These are phyloP conservation scores for Metschnikowia amazonensis DNA, from an alignment of 805 yeast species.

Conservation along the genomic window DNA sequence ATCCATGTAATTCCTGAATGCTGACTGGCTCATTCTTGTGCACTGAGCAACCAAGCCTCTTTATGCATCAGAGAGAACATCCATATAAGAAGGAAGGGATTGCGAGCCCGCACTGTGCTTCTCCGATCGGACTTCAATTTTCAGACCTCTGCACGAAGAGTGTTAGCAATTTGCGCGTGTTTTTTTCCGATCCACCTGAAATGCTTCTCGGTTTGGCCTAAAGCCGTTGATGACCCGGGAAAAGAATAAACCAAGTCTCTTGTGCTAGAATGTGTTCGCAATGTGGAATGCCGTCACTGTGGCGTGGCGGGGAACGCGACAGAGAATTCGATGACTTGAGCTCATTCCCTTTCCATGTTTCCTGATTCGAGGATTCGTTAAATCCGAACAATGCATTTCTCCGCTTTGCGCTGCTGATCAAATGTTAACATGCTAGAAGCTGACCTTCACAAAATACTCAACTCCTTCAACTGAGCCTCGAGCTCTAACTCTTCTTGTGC, in stretches of 20 bases:
- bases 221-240: not conserved
- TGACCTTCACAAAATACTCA: slow-evolving; percentile 4
- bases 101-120: not conserved
- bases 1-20: not conserved
- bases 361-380: not conserved
- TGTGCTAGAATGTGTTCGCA: not conserved
- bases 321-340: not conserved
- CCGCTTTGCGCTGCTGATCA: not conserved
- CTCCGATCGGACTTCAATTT: not conserved
- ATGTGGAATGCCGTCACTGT: not conserved
- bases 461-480: slow-evolving; percentile 16
- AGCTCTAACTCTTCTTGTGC: slow-evolving; percentile 18
- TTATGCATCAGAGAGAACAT: not conserved
- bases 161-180: not conserved
- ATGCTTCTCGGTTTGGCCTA: not conserved
- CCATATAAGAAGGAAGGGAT: not conserved
- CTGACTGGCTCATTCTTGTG: not conserved
- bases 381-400: not conserved
- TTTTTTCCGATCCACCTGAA: not conserved
- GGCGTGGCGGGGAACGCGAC: not conserved
- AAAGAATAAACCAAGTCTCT: not conserved
- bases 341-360: not conserved
- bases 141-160: not conserved
- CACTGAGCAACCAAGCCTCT: not conserved
- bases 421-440: too few relatives aligned